Evolutionary conservation across 2,329 filamentous ascomycete genomes (phyloP).

Genomic region (Apiospora koreana): DNA sequence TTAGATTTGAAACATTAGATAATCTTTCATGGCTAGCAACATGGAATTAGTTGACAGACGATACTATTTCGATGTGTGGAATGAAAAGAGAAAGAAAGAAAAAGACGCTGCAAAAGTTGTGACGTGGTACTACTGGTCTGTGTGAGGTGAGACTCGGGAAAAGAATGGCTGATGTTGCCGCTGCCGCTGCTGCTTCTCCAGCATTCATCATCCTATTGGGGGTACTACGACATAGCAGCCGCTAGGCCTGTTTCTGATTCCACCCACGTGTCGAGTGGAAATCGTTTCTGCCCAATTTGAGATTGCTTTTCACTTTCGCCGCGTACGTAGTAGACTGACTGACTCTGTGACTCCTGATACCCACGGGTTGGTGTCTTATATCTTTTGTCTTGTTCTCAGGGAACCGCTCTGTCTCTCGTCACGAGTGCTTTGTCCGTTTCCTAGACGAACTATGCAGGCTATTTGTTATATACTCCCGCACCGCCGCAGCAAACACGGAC

Average conservation of each 20-base stretch:
- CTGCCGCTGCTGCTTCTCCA: background rate
- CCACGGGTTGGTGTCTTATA: background rate
- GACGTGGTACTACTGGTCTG: background rate
- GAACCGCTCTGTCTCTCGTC: conserved; percentile 1
- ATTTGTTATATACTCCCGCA: background rate
- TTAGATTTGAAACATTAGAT: background rate
- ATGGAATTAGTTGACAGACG: background rate
- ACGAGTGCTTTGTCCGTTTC: background rate
- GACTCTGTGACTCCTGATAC: background rate
- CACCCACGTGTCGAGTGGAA: conserved; percentile 12
- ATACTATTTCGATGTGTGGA: background rate
- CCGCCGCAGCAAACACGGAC: background rate
- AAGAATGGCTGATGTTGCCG: background rate
- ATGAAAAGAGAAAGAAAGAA: no score
- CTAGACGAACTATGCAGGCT: background rate
- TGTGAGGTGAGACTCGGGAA: conserved; percentile 6
- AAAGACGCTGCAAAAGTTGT: background rate
- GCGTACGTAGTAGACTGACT: background rate
- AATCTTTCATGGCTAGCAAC: background rate
- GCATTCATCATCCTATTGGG: background rate
- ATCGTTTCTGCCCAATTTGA: conserved; percentile 3
- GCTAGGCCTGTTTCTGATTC: conserved; percentile 10
- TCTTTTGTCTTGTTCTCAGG: background rate
- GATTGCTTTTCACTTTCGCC: background rate
- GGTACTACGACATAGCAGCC: background rate